Evolutionary conservation across 495 filamentous ascomycete species (phyloP).

Genomic region (Platismatia glauca): DNA sequence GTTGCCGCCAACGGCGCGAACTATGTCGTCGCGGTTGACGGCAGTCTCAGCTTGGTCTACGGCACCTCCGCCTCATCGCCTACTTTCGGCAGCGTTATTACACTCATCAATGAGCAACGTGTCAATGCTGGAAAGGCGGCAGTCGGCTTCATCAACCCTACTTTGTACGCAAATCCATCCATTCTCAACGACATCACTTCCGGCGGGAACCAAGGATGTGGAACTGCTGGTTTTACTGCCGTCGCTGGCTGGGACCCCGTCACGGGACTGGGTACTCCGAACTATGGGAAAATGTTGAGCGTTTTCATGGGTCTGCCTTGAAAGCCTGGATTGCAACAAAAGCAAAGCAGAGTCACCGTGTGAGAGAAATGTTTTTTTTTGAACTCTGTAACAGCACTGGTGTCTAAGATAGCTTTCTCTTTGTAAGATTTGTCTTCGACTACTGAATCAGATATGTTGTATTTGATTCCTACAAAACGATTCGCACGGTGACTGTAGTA

Average conservation of each 20-base stretch:
- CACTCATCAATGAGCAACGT: slow-evolving; percentile 55
- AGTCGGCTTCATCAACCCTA: slow-evolving; percentile 54
- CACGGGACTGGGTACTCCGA: slow-evolving; percentile 30
- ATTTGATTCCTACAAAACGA: too few relatives aligned
- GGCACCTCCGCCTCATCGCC: slow-evolving; percentile 53
- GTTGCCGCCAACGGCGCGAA: slow-evolving; percentile 52
- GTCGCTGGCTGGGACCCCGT: slow-evolving; percentile 5
- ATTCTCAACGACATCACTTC: slow-evolving; percentile 52
- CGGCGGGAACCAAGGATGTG: slow-evolving; percentile 53
- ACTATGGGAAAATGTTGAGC: slow-evolving; percentile 27
- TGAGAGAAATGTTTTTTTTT: too few relatives aligned
- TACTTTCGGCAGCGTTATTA: slow-evolving; percentile 48
- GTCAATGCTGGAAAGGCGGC: slow-evolving; percentile 45
- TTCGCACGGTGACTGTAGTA: too few relatives aligned
- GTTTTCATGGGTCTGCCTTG: neutral
- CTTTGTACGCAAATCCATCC: slow-evolving; percentile 51
- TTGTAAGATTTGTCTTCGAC: too few relatives aligned
- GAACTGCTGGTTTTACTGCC: slow-evolving; percentile 11
- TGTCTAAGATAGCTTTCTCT: too few relatives aligned
- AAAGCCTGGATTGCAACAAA: neutral
- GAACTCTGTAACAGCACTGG: too few relatives aligned
- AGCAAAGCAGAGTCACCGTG: neutral
- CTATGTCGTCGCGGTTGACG: slow-evolving; percentile 40
- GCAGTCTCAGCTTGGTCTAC: slow-evolving; percentile 34
- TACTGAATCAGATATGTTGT: too few relatives aligned